Evolutionary conservation across 2,329 filamentous ascomycete genomes (phyloP).

Genomic region (Elsinoe batatas): DNA sequence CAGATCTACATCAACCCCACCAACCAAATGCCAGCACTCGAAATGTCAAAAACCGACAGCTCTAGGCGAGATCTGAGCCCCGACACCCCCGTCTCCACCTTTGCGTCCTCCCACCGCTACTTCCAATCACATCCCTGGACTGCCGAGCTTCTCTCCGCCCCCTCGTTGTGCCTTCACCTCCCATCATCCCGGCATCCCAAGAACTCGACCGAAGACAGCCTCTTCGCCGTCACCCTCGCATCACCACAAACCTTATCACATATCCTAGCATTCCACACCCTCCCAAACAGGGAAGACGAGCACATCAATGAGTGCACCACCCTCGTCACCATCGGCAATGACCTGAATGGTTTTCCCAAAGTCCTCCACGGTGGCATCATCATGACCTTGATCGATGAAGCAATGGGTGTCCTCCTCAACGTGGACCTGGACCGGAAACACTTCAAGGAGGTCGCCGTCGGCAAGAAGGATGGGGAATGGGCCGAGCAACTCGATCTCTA

Average conservation of each 20-base stretch:
- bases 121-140: conserved; percentile 28
- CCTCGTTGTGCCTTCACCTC: conserved; percentile 31
- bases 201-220: conserved; percentile 37
- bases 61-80: background rate
- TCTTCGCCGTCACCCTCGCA: conserved; percentile 46
- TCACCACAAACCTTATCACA: conserved; percentile 40
- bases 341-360: conserved; percentile 44
- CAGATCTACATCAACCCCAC: background rate
- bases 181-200: conserved; percentile 33
- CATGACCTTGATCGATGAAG: conserved; percentile 50
- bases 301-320: conserved; percentile 29
- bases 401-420: conserved; percentile 42
- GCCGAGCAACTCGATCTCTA: conserved; percentile 26
- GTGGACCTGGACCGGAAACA: conserved; percentile 30
- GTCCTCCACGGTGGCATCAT: conserved; percentile 51
- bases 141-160: conserved; percentile 20
- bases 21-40: background rate
- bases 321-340: conserved; percentile 39
- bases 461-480: conserved; percentile 19
- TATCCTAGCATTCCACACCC: conserved; percentile 36
- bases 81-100: background rate
- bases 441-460: conserved; percentile 13
- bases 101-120: conserved; percentile 12
- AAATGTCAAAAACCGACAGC: background rate
- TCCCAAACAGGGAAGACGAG: conserved; percentile 24